Conservation (phyloP, 495 filamentous ascomycete genomes). For the Zalerion maritima region DNA sequence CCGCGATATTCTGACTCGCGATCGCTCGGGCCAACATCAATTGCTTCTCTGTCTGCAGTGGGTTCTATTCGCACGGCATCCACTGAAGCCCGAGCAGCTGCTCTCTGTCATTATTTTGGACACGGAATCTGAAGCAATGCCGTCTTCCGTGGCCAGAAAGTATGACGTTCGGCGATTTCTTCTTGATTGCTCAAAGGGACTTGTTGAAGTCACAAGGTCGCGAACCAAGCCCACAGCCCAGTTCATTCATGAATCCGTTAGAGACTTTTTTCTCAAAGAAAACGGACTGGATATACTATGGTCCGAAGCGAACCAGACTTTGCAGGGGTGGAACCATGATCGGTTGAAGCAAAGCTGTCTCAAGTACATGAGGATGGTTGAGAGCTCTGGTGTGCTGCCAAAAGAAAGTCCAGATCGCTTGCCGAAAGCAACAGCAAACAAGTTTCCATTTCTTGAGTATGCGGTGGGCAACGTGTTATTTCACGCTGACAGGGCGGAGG, state of each 20-base stretch:
- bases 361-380: slow-evolving; percentile 9
- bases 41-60: slow-evolving; percentile 22
- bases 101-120: slow-evolving; percentile 17
- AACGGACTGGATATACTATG: slow-evolving; percentile 22
- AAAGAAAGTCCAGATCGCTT: background rate
- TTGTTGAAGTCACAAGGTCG: too few species aligned
- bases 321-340: slow-evolving; percentile 17
- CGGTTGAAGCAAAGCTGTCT: slow-evolving; percentile 22
- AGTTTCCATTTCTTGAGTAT: slow-evolving; percentile 9
- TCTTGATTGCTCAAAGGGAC: slow-evolving; percentile 26
- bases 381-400: background rate
- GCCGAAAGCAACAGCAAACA: background rate
- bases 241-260: slow-evolving; percentile 37
- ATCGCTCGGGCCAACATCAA: slow-evolving; percentile 8
- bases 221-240: slow-evolving; percentile 20
- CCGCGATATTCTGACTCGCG: slow-evolving; percentile 19
- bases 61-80: slow-evolving; percentile 23
- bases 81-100: slow-evolving; percentile 16
- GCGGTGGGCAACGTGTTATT: slow-evolving; percentile 6
- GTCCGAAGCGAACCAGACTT: slow-evolving; percentile 14
- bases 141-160: slow-evolving; percentile 1
- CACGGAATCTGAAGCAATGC: background rate
- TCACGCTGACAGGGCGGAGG: slow-evolving; percentile 11
- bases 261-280: slow-evolving; percentile 27
- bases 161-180: slow-evolving; percentile 15